Evolutionary conservation across 1,139 yeast genomes (phyloP).

Genomic region (Debaryomyces sp.): DNA sequence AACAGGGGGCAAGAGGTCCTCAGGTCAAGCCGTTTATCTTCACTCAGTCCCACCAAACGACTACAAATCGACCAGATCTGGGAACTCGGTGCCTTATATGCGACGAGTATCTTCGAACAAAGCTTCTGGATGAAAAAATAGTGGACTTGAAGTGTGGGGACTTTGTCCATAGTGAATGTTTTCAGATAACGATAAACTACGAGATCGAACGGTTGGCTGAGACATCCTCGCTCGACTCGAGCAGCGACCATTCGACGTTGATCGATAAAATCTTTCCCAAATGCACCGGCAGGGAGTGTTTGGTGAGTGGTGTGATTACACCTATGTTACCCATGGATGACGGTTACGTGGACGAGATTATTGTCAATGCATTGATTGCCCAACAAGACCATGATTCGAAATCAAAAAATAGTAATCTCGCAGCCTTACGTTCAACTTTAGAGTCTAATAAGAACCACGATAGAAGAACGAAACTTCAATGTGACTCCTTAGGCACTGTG

Average conservation of each 20-base stretch:
- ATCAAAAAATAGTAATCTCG: slow-evolving; percentile 8
- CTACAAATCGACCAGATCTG: slow-evolving; percentile 4
- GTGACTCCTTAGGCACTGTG: neutral
- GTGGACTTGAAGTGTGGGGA: slow-evolving; percentile 42
- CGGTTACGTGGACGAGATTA: slow-evolving; percentile 9
- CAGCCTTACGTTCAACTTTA: slow-evolving; percentile 15
- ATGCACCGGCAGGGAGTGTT: slow-evolving; percentile 16
- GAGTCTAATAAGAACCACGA: neutral
- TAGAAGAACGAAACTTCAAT: neutral
- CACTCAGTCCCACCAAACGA: slow-evolving; percentile 19
- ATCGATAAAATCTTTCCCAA: slow-evolving; percentile 12
- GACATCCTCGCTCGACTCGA: slow-evolving; percentile 1
- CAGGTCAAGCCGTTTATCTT: slow-evolving; percentile 28
- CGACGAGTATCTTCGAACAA: slow-evolving; percentile 35
- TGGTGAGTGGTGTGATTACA: neutral
- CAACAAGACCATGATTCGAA: slow-evolving; percentile 8
- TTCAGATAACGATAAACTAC: slow-evolving; percentile 15
- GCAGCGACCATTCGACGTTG: slow-evolving; percentile 1
- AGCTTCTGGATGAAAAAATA: slow-evolving; percentile 35
- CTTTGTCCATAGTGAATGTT: slow-evolving; percentile 42
- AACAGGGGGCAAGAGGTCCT: slow-evolving; percentile 24
- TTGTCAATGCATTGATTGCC: slow-evolving; percentile 9
- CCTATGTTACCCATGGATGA: slow-evolving; percentile 14
- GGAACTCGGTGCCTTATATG: slow-evolving; percentile 36
- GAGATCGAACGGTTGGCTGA: slow-evolving; percentile 15